phyloP scores from a whole-genome alignment of 257 asterid species.

The Nicotiana obtusifolia region DNA sequence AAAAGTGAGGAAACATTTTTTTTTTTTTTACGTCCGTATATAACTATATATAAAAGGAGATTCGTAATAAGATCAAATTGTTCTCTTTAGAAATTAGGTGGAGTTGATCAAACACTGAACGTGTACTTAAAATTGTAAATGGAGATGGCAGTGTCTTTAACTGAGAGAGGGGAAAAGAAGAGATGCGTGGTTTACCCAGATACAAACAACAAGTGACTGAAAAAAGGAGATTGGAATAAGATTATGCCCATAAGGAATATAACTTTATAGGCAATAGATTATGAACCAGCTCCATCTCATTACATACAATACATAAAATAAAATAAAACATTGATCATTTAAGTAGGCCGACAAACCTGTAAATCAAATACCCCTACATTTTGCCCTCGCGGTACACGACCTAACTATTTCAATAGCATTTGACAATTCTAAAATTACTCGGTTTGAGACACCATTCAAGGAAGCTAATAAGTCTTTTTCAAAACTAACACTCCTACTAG shows the following conservation, averaged over 20 bases:
- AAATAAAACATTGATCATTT: conserved; percentile 1
- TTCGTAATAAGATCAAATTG: background rate
- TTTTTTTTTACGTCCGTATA: background rate
- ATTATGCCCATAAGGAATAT: conserved; percentile 16
- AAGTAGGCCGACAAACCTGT: background rate
- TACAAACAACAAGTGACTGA: background rate
- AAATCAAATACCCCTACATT: background rate
- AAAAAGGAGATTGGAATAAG: background rate
- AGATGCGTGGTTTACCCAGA: background rate
- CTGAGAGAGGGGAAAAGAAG: background rate
- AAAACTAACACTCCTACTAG: no score
- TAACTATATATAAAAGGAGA: background rate
- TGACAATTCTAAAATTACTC: no score
- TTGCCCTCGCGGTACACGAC: background rate
- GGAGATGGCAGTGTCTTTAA: no score
- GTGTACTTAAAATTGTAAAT: no score
- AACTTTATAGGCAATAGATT: conserved; percentile 2
- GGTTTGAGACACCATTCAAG: no score
- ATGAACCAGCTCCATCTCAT: background rate
- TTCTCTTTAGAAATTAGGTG: background rate
- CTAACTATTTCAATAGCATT: background rate
- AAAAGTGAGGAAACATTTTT: background rate
- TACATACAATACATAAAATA: background rate
- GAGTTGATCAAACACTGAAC: no score
- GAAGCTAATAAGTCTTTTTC: no score